Evolutionary conservation across 2,329 filamentous ascomycete species (phyloP).

Genomic region (Monascus ruber): DNA sequence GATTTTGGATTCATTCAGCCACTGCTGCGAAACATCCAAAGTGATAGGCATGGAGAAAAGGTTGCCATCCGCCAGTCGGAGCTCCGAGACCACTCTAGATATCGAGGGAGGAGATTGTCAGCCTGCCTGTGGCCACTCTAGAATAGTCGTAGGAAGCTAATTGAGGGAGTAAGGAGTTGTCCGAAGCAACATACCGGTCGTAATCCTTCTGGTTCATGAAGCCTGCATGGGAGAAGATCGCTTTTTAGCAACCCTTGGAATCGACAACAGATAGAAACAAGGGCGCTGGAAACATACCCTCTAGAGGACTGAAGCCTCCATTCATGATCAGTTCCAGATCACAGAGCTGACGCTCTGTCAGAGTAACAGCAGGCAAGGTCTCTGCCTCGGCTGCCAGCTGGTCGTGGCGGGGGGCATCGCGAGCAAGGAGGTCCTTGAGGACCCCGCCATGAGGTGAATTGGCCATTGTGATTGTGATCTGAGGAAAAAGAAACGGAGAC

Average conservation of each 20-base stretch:
- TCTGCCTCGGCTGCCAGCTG: slow-evolving; percentile 78
- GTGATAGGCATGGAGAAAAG: slow-evolving; percentile 97
- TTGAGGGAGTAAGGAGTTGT: not conserved
- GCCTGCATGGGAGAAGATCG: slow-evolving; percentile 41
- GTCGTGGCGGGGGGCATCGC: slow-evolving; percentile 72
- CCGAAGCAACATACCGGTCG: slow-evolving; percentile 56
- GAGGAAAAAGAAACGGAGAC: not conserved
- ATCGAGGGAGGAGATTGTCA: slow-evolving; percentile 5
- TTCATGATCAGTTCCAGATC: slow-evolving; percentile 96
- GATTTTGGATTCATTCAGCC: slow-evolving; percentile 62
- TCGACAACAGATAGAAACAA: not conserved
- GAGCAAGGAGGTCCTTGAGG: slow-evolving; percentile 94
- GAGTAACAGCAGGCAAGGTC: slow-evolving; percentile 67
- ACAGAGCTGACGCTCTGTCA: slow-evolving; percentile 91
- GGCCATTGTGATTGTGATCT: slow-evolving; percentile 28
- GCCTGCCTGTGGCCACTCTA: slow-evolving; percentile 2
- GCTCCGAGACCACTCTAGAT: slow-evolving; percentile 70
- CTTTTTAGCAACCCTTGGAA: slow-evolving; percentile 7
- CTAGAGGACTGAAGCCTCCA: slow-evolving; percentile 92
- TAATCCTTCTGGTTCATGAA: slow-evolving; percentile 98
- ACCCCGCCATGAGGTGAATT: slow-evolving; percentile 69
- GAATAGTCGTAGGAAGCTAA: not conserved
- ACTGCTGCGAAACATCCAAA: slow-evolving; percentile 67
- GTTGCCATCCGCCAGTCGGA: slow-evolving; percentile 75
- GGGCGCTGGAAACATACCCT: slow-evolving; percentile 52